Conservation (phyloP, 345 rosid species). For the Citrus maxima region DNA sequence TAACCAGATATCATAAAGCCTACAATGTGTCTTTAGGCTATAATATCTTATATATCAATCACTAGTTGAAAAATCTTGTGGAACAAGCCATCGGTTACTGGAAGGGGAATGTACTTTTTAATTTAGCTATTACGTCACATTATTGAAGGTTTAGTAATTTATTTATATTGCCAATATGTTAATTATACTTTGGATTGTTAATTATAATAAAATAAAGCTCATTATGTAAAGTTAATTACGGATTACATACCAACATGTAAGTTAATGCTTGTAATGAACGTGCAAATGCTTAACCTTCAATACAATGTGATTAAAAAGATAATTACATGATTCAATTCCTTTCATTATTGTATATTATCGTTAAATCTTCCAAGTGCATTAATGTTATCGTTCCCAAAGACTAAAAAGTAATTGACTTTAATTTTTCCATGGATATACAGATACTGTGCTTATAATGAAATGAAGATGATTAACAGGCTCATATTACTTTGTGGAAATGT, state of each 20-base stretch:
- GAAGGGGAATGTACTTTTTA: neutral
- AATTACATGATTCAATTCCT: conserved; percentile 12
- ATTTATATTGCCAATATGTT: neutral
- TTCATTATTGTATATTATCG: conserved; percentile 9
- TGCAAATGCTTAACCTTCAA: conserved; percentile 27
- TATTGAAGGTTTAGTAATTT: neutral
- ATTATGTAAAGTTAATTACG: neutral
- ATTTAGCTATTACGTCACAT: neutral
- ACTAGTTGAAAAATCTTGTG: neutral
- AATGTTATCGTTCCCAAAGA: neutral
- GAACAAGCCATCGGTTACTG: neutral
- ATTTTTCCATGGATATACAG: conserved; percentile 6
- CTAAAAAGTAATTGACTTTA: neutral
- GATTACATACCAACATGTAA: neutral
- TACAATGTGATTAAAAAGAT: conserved; percentile 20
- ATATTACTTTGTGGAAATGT: neutral
- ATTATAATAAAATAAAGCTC: neutral
- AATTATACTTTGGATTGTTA: no score
- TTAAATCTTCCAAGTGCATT: neutral
- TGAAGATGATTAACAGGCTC: conserved; percentile 19
- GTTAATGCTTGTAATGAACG: neutral
- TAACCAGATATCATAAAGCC: no score
- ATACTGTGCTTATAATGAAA: conserved; percentile 23
- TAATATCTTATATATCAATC: no score
- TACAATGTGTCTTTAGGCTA: no score